These are phyloP conservation scores for Adansonia grandidieri DNA, from an alignment of 441 rosid species.

Conservation along the genomic window DNA sequence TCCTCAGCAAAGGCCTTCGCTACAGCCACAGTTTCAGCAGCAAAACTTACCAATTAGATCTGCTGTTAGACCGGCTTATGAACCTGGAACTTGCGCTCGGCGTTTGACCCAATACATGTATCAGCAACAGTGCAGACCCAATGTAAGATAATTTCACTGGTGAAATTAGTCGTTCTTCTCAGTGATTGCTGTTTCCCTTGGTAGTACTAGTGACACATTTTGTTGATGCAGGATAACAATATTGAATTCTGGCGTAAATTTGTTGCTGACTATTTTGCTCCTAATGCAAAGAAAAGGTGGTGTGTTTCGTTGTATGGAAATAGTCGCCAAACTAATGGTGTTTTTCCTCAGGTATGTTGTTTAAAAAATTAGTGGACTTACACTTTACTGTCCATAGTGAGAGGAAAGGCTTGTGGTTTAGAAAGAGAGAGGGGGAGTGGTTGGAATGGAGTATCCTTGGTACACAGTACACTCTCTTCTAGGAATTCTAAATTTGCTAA, in stretches of 20 bases:
- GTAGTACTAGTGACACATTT: neutral
- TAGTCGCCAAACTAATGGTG: slow-evolving; percentile 67
- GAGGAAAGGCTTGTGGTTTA: neutral
- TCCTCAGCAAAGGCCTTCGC: slow-evolving; percentile 41
- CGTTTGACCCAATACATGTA: slow-evolving; percentile 46
- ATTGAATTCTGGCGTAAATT: slow-evolving; percentile 68
- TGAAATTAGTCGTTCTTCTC: neutral
- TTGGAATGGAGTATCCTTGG: slow-evolving; percentile 3
- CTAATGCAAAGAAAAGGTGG: slow-evolving; percentile 67
- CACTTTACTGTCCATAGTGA: neutral
- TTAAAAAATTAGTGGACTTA: neutral
- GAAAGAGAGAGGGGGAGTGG: slow-evolving; percentile 11
- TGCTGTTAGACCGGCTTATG: slow-evolving; percentile 37
- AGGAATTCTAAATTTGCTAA: slow-evolving; percentile 12
- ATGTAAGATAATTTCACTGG: slow-evolving; percentile 32
- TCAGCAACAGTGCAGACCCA: slow-evolving; percentile 45
- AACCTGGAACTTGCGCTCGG: slow-evolving; percentile 50
- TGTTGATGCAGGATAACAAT: slow-evolving; percentile 54
- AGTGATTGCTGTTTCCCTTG: slow-evolving; percentile 16
- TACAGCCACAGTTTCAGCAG: slow-evolving; percentile 40
- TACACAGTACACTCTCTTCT: neutral
- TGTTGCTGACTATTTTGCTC: slow-evolving; percentile 63
- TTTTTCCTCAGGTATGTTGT: slow-evolving; percentile 60
- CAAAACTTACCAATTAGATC: slow-evolving; percentile 43
- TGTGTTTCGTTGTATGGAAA: slow-evolving; percentile 64